phyloP scores from a whole-genome alignment of 768 basidiomycete species.

The Tremella yokohamensis region DNA sequence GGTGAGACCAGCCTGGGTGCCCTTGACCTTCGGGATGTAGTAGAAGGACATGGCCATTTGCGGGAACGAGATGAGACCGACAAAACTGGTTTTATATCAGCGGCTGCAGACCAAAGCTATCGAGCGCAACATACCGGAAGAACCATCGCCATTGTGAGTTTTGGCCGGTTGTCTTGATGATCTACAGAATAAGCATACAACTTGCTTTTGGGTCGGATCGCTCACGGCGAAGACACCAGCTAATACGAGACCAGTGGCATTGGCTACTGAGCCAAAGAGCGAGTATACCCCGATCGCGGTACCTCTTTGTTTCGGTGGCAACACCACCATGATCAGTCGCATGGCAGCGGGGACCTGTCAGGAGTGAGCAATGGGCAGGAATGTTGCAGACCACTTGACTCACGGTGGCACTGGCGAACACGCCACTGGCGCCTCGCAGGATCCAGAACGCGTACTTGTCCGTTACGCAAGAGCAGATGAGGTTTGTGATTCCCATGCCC shows the following conservation, averaged over 20 bases:
- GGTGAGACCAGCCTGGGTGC: neutral
- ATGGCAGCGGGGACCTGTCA: conserved; percentile 24
- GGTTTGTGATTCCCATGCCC: conserved; percentile 22
- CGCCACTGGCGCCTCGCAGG: conserved; percentile 33
- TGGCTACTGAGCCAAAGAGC: conserved; percentile 25
- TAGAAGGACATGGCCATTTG: conserved; percentile 4
- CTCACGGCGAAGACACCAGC: conserved; percentile 21
- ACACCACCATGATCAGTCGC: conserved; percentile 30
- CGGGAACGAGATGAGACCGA: conserved; percentile 21
- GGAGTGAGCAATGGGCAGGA: too few species aligned
- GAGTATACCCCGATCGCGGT: conserved; percentile 25
- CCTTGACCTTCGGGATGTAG: conserved; percentile 3
- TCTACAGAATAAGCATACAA: neutral
- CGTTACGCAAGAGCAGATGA: conserved; percentile 25
- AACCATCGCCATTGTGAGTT: conserved; percentile 42
- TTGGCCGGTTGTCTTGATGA: conserved; percentile 25
- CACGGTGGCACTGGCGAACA: conserved; percentile 21
- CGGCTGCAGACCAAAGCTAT: too few species aligned
- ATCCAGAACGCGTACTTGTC: conserved; percentile 37
- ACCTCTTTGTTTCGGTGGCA: conserved; percentile 22
- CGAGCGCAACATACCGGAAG: conserved; percentile 16
- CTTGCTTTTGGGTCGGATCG: neutral
- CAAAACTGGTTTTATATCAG: too few species aligned
- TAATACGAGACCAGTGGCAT: conserved; percentile 21
- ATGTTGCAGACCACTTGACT: conserved; percentile 1